These are phyloP conservation scores for Nakazawaea peltata DNA, from an alignment of 805 yeast genomes.

Conservation along the genomic window DNA sequence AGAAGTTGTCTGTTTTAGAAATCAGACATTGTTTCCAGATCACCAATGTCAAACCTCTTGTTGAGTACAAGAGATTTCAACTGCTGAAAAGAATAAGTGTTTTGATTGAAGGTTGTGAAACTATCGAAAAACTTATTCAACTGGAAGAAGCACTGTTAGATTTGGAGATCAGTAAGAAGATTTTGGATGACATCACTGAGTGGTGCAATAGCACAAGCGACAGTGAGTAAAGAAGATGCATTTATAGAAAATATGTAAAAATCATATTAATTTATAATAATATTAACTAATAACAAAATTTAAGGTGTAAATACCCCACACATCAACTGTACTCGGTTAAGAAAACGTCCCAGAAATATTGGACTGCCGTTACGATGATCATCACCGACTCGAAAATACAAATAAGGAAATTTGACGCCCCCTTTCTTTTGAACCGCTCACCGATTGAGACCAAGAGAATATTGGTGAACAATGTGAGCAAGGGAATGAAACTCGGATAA, in stretches of 20 bases:
- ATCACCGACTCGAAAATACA: too few species aligned
- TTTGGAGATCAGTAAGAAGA: conserved; percentile 42
- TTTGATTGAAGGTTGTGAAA: conserved; percentile 74
- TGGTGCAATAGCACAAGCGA: conserved; percentile 52
- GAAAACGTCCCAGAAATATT: too few species aligned
- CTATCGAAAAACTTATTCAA: conserved; percentile 48
- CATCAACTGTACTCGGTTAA: too few species aligned
- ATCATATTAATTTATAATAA: too few species aligned
- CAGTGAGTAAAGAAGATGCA: conserved; percentile 21
- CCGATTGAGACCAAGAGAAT: too few species aligned
- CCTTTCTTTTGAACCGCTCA: too few species aligned
- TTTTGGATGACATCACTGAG: conserved; percentile 52
- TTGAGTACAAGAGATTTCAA: conserved; percentile 56
- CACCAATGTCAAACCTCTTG: conserved; percentile 53
- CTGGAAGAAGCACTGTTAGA: conserved; percentile 55
- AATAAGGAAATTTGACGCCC: too few species aligned
- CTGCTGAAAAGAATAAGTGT: conserved; percentile 36
- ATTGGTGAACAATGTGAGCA: conserved; percentile 84
- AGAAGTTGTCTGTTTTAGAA: conserved; percentile 65
- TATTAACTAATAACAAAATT: neutral
- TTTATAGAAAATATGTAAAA: too few species aligned
- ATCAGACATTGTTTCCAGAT: conserved; percentile 54
- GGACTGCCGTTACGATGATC: too few species aligned
- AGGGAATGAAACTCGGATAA: conserved; percentile 60
- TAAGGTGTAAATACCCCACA: too few species aligned